These are phyloP conservation scores for Backusella tarrabulga DNA, from an alignment of 192 early-diverging fungal genomes.

Conservation along the genomic window DNA sequence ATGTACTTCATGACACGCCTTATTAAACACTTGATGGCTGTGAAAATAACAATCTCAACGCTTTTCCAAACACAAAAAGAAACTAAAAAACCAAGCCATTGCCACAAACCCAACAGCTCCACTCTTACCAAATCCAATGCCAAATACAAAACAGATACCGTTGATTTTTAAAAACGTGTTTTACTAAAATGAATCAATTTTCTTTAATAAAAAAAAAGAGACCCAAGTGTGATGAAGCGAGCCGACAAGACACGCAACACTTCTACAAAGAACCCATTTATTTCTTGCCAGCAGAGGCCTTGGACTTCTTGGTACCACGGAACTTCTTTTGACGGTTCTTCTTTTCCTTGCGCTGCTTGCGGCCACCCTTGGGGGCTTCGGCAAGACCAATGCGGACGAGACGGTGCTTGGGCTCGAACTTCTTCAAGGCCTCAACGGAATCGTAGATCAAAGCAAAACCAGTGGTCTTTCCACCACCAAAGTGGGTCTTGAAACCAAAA, in stretches of 20 bases:
- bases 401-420: slow-evolving; percentile 99
- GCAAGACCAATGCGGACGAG: slow-evolving; percentile 64
- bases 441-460: slow-evolving; percentile 98
- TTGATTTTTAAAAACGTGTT: not conserved
- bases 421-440: slow-evolving; percentile 89
- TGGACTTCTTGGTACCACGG: slow-evolving; percentile 94
- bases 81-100: too few species aligned
- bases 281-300: slow-evolving; percentile 50
- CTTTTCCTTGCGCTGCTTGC: slow-evolving; percentile 99
- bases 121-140: not conserved
- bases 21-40: too few species aligned
- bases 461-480: slow-evolving; percentile 95
- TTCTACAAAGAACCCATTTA: slow-evolving; percentile 15
- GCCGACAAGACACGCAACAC: not conserved
- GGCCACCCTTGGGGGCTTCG: slow-evolving; percentile 70
- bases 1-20: not conserved
- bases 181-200: not conserved
- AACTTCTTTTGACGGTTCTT: slow-evolving; percentile 99
- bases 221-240: not conserved
- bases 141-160: not conserved
- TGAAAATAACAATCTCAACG: too few species aligned
- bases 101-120: too few species aligned
- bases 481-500: slow-evolving; percentile 94
- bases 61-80: not conserved
- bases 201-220: not conserved